Conservation (phyloP, 2,329 filamentous ascomycete genomes). For the Hirsutella thompsonii region DNA sequence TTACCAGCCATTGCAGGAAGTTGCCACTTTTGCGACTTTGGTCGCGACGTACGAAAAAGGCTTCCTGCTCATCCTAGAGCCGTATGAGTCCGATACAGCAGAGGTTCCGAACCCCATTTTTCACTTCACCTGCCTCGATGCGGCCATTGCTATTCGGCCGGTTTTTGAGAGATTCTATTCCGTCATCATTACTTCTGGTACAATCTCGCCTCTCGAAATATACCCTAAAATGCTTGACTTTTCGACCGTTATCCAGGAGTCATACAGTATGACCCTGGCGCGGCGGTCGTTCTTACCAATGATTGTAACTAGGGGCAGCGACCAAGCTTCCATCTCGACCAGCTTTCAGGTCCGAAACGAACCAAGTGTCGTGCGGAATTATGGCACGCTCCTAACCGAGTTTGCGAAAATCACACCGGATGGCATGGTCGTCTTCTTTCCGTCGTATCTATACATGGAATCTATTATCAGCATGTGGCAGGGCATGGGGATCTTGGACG, state of each 20-base stretch:
- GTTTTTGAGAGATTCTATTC: constrained; percentile 97
- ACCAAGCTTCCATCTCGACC: constrained; percentile 86
- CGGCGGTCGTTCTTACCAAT: constrained; percentile 92
- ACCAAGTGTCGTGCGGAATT: constrained; percentile 92
- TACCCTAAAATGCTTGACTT: constrained; percentile 99
- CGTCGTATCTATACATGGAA: constrained; percentile 98
- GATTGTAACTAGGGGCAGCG: constrained; percentile 90
- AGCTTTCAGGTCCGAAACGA: constrained; percentile 94
- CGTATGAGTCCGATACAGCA: constrained; percentile 88
- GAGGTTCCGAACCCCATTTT: constrained; percentile 95
- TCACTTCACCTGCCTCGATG: constrained; percentile 93
- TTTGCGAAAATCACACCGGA: constrained; percentile 95
- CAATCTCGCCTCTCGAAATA: constrained; percentile 94
- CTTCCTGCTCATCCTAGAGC: constrained; percentile 91
- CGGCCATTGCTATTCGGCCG: constrained; percentile 93
- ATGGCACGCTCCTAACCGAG: constrained; percentile 83
- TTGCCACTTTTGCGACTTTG: constrained; percentile 92
- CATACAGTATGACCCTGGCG: constrained; percentile 92
- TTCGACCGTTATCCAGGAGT: constrained; percentile 84
- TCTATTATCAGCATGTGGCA: constrained; percentile 99
- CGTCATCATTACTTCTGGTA: constrained; percentile 96
- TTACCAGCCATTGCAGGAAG: constrained; percentile 91
- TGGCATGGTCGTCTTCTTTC: constrained; percentile 98
- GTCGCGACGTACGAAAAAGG: constrained; percentile 96
- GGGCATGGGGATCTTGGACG: constrained; percentile 92